phyloP scores from a whole-genome alignment of 768 basidiomycete species.

The Lyophyllum atratum region DNA sequence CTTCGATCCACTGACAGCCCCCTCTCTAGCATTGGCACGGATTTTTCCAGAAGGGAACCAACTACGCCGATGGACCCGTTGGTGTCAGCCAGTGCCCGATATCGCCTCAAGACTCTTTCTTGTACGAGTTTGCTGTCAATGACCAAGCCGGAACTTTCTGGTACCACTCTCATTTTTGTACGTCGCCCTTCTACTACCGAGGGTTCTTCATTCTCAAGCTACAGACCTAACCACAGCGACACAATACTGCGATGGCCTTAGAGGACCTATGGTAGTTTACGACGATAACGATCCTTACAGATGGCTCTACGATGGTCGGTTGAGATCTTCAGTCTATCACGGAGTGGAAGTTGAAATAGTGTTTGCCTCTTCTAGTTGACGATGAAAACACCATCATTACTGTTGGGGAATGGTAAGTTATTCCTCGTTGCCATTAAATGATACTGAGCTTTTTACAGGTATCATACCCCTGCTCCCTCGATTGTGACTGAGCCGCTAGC shows the following conservation, averaged over 20 bases:
- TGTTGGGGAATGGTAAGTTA: constrained; percentile 40
- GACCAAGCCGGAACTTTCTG: constrained; percentile 32
- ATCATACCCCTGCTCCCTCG: constrained; percentile 17
- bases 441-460: constrained; percentile 5
- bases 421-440: neutral
- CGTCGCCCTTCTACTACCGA: neutral
- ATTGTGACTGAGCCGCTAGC: constrained; percentile 18
- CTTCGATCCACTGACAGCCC: neutral
- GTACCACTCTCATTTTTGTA: constrained; percentile 19
- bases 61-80: constrained; percentile 32
- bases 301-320: neutral
- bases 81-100: constrained; percentile 39
- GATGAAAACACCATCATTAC: constrained; percentile 37
- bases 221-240: constrained; percentile 6
- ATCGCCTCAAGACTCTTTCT: constrained; percentile 29
- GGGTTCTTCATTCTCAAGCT: neutral
- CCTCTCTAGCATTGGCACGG: constrained; percentile 34
- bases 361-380: neutral
- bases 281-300: constrained; percentile 1
- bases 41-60: constrained; percentile 30
- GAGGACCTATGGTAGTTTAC: constrained; percentile 16
- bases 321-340: neutral
- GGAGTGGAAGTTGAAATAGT: neutral
- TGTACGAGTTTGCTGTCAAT: constrained; percentile 33
- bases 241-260: constrained; percentile 21